Base-by-base conservation (phyloP, 345 rosid genomes). In the Gossypioides kirkii region DNA sequence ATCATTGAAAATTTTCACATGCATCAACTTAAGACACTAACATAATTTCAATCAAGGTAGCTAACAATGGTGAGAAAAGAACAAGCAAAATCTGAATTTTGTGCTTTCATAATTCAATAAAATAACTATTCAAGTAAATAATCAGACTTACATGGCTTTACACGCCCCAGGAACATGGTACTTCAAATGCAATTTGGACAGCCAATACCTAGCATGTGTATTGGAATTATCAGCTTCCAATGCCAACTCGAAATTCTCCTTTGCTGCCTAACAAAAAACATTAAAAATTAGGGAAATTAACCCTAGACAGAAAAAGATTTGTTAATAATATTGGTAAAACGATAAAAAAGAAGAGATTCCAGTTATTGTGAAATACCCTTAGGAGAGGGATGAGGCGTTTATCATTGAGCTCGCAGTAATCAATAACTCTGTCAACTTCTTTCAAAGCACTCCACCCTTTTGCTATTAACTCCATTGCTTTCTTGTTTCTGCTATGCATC, bases 161-260 rank as follows among this genome's bases (percentile, higher is more conserved):
- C 92, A 86, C 0, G 89, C 92, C 41, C 98, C 98, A 2, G 91
- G 92, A 73, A 89, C 90, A 73, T 91, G 91, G 76, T 91, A 91
- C 77, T 94, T 94, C 88, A 94, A 50, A 74, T 94, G 98, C 84
- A 91, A 78, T 65, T 78, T 90, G 16, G 93, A 85, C 68, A 91
- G 79, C 97, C 98, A 94, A 70, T 69, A 91, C 76, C 93, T 87
- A 22, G 97, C 98, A 79, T 85, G 97, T 28, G 94, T 90, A 79
- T 89, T 90, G 36, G 88, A 83, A 80, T 80, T 84, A 85, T 91
- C 94, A 63, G 84, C 91, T 83, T 86, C 92, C 49, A 94, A 61
- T 64, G 97, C 97, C 87, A 92, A 78, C 81, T 92, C 95, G 78
- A 94, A 92, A 78, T 89, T 94, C 79, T 92, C 95, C 78, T 94